Base-by-base conservation (phyloP, 163 green algal genomes). In the Prototheca wickerhamii region DNA sequence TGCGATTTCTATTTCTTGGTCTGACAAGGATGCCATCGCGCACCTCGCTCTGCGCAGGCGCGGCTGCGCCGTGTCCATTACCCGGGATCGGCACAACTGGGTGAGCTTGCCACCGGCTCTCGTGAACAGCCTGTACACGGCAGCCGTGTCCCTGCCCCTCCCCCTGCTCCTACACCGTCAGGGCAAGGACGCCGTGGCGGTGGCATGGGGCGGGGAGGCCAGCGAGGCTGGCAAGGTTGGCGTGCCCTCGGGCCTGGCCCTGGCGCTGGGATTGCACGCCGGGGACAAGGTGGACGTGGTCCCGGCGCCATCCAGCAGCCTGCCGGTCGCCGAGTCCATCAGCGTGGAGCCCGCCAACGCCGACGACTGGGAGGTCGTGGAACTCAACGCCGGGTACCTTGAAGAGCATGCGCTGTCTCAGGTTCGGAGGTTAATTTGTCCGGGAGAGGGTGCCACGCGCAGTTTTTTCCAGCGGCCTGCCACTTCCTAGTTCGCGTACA, bases 351-450 rank as follows among this genome's bases (percentile, higher is more conserved):
- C 88, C 1, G 63, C 71, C 43, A 77, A 58, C 23, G 44, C 64
- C 12, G 79, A 88, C 60, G 88, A 95, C 74, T 95, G 88, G 88
- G 88, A 95, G 75, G 67, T 95, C 50, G 69, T 95, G 54, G 82
- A 95, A 66, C 60, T 83, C 28, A 91, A 93, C 62, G 83, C 78
- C 2, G 84, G 70, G 2, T 78, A 82, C 56, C 69, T 95, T 58
- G 89, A 96, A 59, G 76, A 88, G 20, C 68, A 81, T 49, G 63
- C 93, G 51, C 77, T 92, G 32, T 72, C 64, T 15, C 88, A 95
- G 80, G 84, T 79, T 29, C 18, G 71, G 5, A 15, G 35, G 18
- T 56, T 21, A 25, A n/a, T 53, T n/a, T 29, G 4, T 23, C 2
- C 54, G 26, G 28, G 2, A 23, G 6, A 15, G 50, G 7, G 3